phyloP scores from a whole-genome alignment of 2,329 filamentous ascomycete genomes.

The Aspergillus hiratsukae region DNA sequence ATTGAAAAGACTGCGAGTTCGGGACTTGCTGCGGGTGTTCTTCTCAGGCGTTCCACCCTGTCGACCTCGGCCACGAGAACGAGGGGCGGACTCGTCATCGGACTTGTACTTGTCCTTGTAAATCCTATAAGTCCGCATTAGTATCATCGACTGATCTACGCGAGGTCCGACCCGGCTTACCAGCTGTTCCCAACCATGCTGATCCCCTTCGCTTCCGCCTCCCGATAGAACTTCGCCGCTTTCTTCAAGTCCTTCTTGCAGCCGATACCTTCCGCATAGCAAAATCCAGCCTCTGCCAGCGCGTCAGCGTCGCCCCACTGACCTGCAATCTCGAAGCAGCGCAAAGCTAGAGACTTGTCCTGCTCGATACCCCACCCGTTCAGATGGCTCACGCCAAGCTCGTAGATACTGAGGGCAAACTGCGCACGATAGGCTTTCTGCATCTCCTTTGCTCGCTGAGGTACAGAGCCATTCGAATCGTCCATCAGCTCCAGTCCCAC shows the following conservation, averaged over 20 bases:
- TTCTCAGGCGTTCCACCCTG: conserved; percentile 51
- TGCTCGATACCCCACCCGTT: conserved; percentile 97
- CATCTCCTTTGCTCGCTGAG: conserved; percentile 58
- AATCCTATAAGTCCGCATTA: conserved; percentile 60
- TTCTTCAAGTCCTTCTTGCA: conserved; percentile 96
- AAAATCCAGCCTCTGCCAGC: conserved; percentile 89
- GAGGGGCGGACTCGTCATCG: conserved; percentile 50
- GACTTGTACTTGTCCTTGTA: conserved; percentile 90
- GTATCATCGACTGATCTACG: conserved; percentile 3
- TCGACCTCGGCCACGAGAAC: conserved; percentile 26
- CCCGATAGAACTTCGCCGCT: conserved; percentile 82
- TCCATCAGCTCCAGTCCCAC: conserved; percentile 79
- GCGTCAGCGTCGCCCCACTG: conserved; percentile 95
- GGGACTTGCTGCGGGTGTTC: conserved; percentile 70
- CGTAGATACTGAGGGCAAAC: conserved; percentile 92
- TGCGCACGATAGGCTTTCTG: conserved; percentile 83
- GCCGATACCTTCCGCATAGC: conserved; percentile 88
- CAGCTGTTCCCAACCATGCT: conserved; percentile 98
- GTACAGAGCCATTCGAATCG: conserved; percentile 51
- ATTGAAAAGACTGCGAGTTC: conserved; percentile 69
- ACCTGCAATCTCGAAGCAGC: conserved; percentile 95
- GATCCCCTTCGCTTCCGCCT: conserved; percentile 88
- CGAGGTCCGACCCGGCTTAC: conserved; percentile 45
- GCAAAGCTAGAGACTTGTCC: conserved; percentile 78
- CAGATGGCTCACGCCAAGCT: conserved; percentile 93